These are phyloP conservation scores for Beauveria sp. DNA, from an alignment of 2,329 filamentous ascomycete species.

Conservation along the genomic window DNA sequence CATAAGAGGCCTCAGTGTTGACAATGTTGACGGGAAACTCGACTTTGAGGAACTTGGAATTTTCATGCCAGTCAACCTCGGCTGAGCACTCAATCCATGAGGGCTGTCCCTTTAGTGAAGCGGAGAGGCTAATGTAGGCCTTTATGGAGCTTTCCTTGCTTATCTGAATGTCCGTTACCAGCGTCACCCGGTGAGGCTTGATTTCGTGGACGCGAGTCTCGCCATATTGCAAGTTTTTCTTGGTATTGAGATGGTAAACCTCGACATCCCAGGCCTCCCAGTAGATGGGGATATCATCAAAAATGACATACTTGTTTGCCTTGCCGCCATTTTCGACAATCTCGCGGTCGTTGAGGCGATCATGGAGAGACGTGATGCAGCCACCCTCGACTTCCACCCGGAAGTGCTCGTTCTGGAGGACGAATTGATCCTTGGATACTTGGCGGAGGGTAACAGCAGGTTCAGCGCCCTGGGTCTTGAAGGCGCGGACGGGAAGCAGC, in stretches of 20 bases:
- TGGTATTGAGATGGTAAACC: slow-evolving; percentile 85
- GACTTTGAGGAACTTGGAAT: slow-evolving; percentile 96
- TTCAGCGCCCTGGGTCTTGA: slow-evolving; percentile 37
- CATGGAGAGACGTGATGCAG: slow-evolving; percentile 76
- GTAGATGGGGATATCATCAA: slow-evolving; percentile 94
- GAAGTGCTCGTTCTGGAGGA: slow-evolving; percentile 72
- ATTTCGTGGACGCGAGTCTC: slow-evolving; percentile 64
- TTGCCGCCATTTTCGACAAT: slow-evolving; percentile 65
- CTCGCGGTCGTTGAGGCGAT: slow-evolving; percentile 66
- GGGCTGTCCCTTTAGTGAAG: slow-evolving; percentile 49
- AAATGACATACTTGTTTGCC: slow-evolving; percentile 87
- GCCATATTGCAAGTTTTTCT: slow-evolving; percentile 63
- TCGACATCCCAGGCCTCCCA: slow-evolving; percentile 99
- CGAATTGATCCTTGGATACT: slow-evolving; percentile 55
- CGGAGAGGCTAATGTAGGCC: slow-evolving; percentile 73
- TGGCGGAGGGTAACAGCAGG: slow-evolving; percentile 46
- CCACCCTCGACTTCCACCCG: slow-evolving; percentile 66
- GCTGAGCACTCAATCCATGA: slow-evolving; percentile 71
- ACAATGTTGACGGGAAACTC: slow-evolving; percentile 91
- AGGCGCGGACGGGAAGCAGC: slow-evolving; percentile 40
- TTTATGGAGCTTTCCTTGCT: slow-evolving; percentile 80
- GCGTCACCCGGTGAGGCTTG: slow-evolving; percentile 67
- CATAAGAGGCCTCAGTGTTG: slow-evolving; percentile 89
- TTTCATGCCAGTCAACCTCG: slow-evolving; percentile 95
- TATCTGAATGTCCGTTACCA: slow-evolving; percentile 79